Conservation (phyloP, 2,329 filamentous ascomycete genomes). For the Beauveria sp. region DNA sequence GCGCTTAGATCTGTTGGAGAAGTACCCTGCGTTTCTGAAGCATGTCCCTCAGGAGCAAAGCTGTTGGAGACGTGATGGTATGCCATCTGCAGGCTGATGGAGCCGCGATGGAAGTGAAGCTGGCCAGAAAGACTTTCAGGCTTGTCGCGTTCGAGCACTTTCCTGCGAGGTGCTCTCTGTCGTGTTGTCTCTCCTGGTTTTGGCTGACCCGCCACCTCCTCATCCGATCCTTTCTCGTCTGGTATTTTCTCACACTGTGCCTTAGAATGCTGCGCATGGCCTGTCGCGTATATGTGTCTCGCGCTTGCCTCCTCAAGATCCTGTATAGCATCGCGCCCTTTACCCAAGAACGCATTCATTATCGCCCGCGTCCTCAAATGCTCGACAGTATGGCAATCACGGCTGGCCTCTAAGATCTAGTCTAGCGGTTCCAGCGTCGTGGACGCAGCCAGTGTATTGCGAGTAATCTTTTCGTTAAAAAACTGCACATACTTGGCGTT, state of each 20-base stretch:
- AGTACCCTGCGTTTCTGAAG: neutral
- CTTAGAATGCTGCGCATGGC: too few species aligned
- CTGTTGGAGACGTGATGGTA: slow-evolving; percentile 47
- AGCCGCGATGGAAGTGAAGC: slow-evolving; percentile 67
- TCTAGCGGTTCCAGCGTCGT: slow-evolving; percentile 62
- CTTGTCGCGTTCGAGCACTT: slow-evolving; percentile 41
- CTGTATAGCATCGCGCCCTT: neutral
- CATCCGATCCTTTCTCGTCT: too few species aligned
- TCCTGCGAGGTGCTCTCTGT: neutral
- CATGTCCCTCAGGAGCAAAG: neutral
- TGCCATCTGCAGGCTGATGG: slow-evolving; percentile 64
- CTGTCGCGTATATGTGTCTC: neutral
- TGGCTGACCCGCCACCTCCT: too few species aligned
- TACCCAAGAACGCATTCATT: neutral
- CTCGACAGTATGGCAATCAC: slow-evolving; percentile 16
- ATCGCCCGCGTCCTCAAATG: neutral
- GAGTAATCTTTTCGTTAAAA: slow-evolving; percentile 85
- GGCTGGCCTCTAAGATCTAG: slow-evolving; percentile 58
- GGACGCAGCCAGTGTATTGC: slow-evolving; percentile 60
- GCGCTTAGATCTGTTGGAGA: neutral
- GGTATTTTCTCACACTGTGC: too few species aligned
- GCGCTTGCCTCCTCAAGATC: neutral
- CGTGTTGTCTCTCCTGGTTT: neutral
- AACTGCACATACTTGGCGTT: slow-evolving; percentile 88
- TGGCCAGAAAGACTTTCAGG: slow-evolving; percentile 69